Base-by-base conservation (phyloP, 306 rosid species). In the Sophora flavescens region DNA sequence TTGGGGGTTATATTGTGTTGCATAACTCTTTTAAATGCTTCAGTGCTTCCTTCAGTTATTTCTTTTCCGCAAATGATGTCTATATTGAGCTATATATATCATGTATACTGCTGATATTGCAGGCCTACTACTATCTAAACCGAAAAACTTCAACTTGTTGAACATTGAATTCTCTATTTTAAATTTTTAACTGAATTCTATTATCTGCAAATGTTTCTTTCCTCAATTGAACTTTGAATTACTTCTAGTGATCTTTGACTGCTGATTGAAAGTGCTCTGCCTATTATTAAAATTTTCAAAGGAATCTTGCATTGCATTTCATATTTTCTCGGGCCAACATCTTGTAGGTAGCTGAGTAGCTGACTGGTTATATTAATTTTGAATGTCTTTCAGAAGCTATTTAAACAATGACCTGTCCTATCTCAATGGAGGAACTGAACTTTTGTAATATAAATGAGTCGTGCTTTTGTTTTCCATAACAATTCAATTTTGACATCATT, bases 401-500 rank as follows among this genome's bases (percentile, higher is more conserved):
- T 32, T 11, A 16, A 68, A 45, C 35, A 42, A 53, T 53, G 71
- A 18, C 50, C 39, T 16, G 51, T 1, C 72, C 52, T 67, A 11
- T 67, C 58, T 63, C 51, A 70, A 26, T 48, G 30, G 45, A 51
- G 44, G 60, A 51, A 35, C 59, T 38, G 54, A 32, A 57, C 28
- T 53, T 38, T 1, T 73, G 5, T 48, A 6, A 36, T 64, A 15
- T 6, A 44, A 44, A 56, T 17, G n/a, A 41, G 57, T 51, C 33
- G n/a, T 71, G 70, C 72, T 16, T 50, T 71, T 56, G 63, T 62
- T 36, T 70, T 39, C 61, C 33, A 62, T 3, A 57, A 1, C 30
- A 62, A 28, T 68, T 68, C 17, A 57, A 41, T 38, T 63, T 64
- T 78, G 66, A 63, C 42, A 56, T 70, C 22, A 42, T 44, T 28